Evolutionary conservation across 108 stramenopile species (phyloP), one percentile per base, ranked within the genome.

Genomic region (Nitzschia sp.): DNA sequence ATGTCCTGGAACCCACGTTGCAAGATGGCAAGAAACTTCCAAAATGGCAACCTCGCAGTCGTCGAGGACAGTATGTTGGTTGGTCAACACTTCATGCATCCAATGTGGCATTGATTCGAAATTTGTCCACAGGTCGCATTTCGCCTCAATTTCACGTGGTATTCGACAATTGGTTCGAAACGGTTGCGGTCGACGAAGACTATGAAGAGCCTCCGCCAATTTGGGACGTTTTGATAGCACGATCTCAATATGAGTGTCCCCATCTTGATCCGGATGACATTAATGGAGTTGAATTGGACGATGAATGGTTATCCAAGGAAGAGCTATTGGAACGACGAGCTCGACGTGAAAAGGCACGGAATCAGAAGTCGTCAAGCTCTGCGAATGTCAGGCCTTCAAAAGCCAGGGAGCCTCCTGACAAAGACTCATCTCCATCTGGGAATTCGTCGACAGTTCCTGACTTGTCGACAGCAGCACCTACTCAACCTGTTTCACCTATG

Each of bases 131-230:
- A 48, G 74, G 78, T 0, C n/a, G 25, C 48, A 71, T 82, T 23
- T 48, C 63, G 26, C 64, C 77, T n/a, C 81, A 82, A 36, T 78
- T 58, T 47, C 77, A 82, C 67, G 54, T 77, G 15, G 59, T 80
- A 15, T 74, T 80, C 63, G 78, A 83, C 38, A 68, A 83, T 35
- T 66, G 59, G 35, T 80, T 78, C 38, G 38, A 47, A 9, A 78
- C 74, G 21, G 66, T 80, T 11, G 25, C n/a, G n/a, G n/a, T n/a
- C n/a, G n/a, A n/a, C n/a, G n/a, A n/a, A n/a, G n/a, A n/a, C n/a
- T n/a, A n/a, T n/a, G n/a, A n/a, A n/a, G n/a, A n/a, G n/a, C n/a
- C n/a, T n/a, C n/a, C n/a, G n/a, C n/a, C n/a, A n/a, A n/a, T n/a
- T n/a, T n/a, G n/a, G n/a, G n/a, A n/a, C n/a, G n/a, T n/a, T n/a